phyloP scores from a whole-genome alignment of 148 eudicot genomes.

The Beta vulgaris region DNA sequence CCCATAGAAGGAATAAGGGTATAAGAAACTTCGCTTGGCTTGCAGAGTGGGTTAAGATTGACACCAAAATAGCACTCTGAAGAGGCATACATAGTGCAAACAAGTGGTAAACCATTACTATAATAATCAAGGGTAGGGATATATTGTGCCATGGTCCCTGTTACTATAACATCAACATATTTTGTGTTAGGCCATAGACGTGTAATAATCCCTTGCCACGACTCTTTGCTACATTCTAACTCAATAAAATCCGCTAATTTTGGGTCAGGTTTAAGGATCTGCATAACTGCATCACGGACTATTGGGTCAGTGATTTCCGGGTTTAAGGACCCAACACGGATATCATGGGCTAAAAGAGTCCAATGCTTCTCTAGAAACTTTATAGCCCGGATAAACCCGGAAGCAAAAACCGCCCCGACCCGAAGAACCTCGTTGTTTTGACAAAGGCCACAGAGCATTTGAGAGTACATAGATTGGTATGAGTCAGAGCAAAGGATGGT shows the following conservation, averaged over 20 bases:
- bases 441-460: conserved; percentile 66
- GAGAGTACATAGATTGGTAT: conserved; percentile 83
- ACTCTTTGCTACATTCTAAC: conserved; percentile 40
- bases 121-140: conserved; percentile 70
- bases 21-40: conserved; percentile 68
- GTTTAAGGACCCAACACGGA: conserved; percentile 47
- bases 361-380: conserved; percentile 67
- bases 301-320: conserved; percentile 50
- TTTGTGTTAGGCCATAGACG: conserved; percentile 80
- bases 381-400: conserved; percentile 86
- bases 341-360: conserved; percentile 42
- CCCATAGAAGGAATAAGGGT: conserved; percentile 76
- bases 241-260: conserved; percentile 60
- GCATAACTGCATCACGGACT: conserved; percentile 43
- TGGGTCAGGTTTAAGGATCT: conserved; percentile 55
- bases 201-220: conserved; percentile 70
- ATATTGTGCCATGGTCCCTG: conserved; percentile 84
- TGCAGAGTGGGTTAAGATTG: conserved; percentile 67
- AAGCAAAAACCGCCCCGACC: conserved; percentile 83
- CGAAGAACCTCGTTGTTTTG: conserved; percentile 60
- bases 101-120: conserved; percentile 69
- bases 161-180: conserved; percentile 76
- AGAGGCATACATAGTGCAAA: conserved; percentile 81
- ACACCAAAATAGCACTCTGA: conserved; percentile 84
- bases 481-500: conserved; percentile 70